Evolutionary conservation across 2,329 filamentous ascomycete genomes (phyloP).

Genomic region (Decorospora gaudefroyi): DNA sequence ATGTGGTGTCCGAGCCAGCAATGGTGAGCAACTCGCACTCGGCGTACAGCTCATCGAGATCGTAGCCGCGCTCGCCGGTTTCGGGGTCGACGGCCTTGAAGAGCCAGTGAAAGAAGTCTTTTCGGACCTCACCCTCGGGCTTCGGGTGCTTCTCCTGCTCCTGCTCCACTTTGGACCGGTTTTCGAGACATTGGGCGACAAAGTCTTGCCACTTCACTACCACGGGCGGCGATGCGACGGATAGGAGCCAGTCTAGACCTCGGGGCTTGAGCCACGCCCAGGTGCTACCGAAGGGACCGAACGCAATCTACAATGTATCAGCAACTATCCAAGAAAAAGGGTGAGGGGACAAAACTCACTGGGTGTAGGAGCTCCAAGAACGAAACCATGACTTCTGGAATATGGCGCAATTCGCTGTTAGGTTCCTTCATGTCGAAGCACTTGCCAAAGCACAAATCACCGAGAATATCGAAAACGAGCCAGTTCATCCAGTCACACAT

Average conservation of each 20-base stretch:
- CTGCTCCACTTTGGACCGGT: constrained; percentile 18
- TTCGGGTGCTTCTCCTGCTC: constrained; percentile 22
- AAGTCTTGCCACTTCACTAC: constrained; percentile 24
- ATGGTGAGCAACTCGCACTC: constrained; percentile 31
- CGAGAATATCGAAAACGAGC: constrained; percentile 54
- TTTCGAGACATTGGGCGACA: constrained; percentile 22
- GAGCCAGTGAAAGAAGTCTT: constrained; percentile 52
- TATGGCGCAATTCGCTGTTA: constrained; percentile 25
- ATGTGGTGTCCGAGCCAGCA: constrained; percentile 32
- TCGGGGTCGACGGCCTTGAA: constrained; percentile 50
- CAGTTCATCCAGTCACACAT: constrained; percentile 36
- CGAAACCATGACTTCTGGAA: constrained; percentile 26
- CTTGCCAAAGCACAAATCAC: constrained; percentile 49
- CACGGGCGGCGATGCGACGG: constrained; percentile 17
- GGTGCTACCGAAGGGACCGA: constrained; percentile 8
- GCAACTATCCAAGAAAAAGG: background rate
- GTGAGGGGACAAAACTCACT: constrained; percentile 10
- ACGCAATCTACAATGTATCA: constrained; percentile 5
- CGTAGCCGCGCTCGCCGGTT: constrained; percentile 43
- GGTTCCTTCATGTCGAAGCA: constrained; percentile 43
- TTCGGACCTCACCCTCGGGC: constrained; percentile 28
- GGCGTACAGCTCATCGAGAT: constrained; percentile 47
- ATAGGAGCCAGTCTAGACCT: constrained; percentile 26
- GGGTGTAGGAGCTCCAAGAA: constrained; percentile 26
- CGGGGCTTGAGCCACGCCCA: constrained; percentile 33